A percentile compares a stretch with the other conserved stretches of the same genome.
Conservation (phyloP, 768 basidiomycete genomes). For the Fomitopsis serialis region DNA sequence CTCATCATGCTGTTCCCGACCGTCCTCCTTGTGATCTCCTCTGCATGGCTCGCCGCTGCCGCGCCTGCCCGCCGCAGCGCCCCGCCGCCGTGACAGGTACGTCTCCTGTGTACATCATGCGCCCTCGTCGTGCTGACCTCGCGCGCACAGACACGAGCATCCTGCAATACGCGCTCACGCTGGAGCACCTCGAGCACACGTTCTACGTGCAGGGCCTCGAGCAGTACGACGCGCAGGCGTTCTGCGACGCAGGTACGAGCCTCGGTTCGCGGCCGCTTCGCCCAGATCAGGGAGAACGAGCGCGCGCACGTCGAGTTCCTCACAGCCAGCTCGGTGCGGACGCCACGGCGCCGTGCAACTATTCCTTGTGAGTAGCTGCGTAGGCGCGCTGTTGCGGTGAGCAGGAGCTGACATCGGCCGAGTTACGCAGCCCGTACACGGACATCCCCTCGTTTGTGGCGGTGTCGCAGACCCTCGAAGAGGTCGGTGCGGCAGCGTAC, state of each 20-base stretch:
- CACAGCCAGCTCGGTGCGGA: conserved; percentile 29
- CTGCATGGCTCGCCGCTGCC: conserved; percentile 8
- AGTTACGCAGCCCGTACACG: conserved; percentile 31
- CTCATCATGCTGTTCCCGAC: not conserved
- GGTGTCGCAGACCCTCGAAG: conserved; percentile 43
- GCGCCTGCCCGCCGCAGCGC: not conserved
- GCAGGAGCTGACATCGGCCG: not conserved
- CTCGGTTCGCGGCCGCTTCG: conserved; percentile 45
- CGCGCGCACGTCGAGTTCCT: conserved; percentile 48
- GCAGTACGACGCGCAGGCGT: conserved; percentile 40
- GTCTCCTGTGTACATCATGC: not conserved
- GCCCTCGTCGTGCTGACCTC: too few species aligned
- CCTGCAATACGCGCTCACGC: conserved; percentile 41
- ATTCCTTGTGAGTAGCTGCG: conserved; percentile 5
- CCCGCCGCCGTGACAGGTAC: not conserved
- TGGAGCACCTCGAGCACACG: conserved; percentile 40
- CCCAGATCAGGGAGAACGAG: conserved; percentile 52
- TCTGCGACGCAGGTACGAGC: conserved; percentile 41
- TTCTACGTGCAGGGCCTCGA: conserved; percentile 40
- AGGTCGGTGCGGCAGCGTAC: conserved; percentile 52
- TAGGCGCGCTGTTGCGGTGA: not conserved
- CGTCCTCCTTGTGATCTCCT: conserved; percentile 2
- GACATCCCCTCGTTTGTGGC: conserved; percentile 39
- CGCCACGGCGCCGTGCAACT: conserved; percentile 11
- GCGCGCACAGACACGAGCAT: conserved; percentile 16